A percentile compares a stretch with the other conserved stretches of the same genome.
These are phyloP conservation scores for Suillus placidus DNA, from an alignment of 768 basidiomycete genomes.

Conservation along the genomic window DNA sequence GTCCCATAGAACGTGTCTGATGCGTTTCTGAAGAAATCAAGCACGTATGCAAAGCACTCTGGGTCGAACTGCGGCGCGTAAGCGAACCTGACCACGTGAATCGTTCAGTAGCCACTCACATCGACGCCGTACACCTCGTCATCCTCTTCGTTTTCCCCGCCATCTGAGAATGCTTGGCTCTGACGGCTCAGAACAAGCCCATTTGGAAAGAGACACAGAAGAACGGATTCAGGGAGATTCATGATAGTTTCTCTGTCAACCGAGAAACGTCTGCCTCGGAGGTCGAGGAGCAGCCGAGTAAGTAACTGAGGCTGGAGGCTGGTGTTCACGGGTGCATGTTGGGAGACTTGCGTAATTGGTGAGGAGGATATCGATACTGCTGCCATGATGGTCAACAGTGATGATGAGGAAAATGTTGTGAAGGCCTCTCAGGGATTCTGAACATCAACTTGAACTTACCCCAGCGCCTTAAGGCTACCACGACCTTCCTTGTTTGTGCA, in stretches of 20 bases:
- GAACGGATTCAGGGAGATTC: conserved; percentile 96
- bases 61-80: conserved; percentile 80
- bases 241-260: conserved; percentile 98
- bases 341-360: conserved; percentile 58
- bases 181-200: conserved; percentile 92
- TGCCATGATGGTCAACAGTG: conserved; percentile 36
- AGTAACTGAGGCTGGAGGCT: conserved; percentile 86
- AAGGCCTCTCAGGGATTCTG: conserved; percentile 21
- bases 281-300: conserved; percentile 86
- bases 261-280: conserved; percentile 88
- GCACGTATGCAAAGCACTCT: conserved; percentile 92
- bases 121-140: conserved; percentile 97
- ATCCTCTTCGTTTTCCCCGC: conserved; percentile 73
- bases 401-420: conserved; percentile 19
- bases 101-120: conserved; percentile 56
- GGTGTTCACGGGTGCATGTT: conserved; percentile 60
- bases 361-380: conserved; percentile 50
- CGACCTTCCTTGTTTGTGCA: conserved; percentile 29
- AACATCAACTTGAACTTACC: conserved; percentile 18
- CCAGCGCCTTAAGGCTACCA: conserved; percentile 34
- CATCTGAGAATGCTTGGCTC: conserved; percentile 72
- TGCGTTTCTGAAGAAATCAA: conserved; percentile 88
- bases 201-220: conserved; percentile 96
- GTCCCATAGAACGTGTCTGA: conserved; percentile 94
- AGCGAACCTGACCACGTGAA: conserved; percentile 8